Percentiles rank a stretch among this genome's conserved stretches.
These are phyloP conservation scores for Salix viminalis DNA, from an alignment of 345 rosid genomes.

Conservation along the genomic window DNA sequence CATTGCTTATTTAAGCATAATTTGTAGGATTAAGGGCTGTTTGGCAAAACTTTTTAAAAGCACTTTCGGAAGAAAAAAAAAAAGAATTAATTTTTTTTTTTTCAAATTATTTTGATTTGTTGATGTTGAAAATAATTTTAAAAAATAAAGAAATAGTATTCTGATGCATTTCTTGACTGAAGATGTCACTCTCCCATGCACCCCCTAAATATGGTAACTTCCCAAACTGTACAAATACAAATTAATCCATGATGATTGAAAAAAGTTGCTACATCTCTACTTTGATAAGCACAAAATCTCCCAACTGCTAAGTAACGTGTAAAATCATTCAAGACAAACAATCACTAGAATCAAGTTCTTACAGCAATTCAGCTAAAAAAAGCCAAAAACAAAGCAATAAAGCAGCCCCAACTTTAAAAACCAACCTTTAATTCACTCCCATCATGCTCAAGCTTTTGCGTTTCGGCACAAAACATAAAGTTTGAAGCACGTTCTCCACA, in stretches of 20 bases:
- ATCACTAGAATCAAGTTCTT: neutral
- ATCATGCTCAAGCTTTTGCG: neutral
- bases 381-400: neutral
- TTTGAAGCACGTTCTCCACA: neutral
- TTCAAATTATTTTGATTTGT: too few species aligned
- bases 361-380: neutral
- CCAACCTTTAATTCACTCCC: neutral
- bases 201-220: neutral
- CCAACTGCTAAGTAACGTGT: neutral
- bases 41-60: too few species aligned
- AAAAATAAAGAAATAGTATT: too few species aligned
- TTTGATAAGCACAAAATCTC: neutral
- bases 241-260: neutral
- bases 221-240: neutral
- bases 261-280: neutral
- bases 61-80: too few species aligned
- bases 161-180: too few species aligned
- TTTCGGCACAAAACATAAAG: neutral
- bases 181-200: too few species aligned
- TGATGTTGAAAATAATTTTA: too few species aligned
- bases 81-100: too few species aligned
- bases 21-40: too few species aligned
- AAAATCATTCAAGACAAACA: neutral
- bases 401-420: neutral
- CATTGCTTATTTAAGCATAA: neutral